These are phyloP conservation scores for Tolypocladium capitatum DNA, from an alignment of 2,329 filamentous ascomycete genomes.

Conservation along the genomic window DNA sequence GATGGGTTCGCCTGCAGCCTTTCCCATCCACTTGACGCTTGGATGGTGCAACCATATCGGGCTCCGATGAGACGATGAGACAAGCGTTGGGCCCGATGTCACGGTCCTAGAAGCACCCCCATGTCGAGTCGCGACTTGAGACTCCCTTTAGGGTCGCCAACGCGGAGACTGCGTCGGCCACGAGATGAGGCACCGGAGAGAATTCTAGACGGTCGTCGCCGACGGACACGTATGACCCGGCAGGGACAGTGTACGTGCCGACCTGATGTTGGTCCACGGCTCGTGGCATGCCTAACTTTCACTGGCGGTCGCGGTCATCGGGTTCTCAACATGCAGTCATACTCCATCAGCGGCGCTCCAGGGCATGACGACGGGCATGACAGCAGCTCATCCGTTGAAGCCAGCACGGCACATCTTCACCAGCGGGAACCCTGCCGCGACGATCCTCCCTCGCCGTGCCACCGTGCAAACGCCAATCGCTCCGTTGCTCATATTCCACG, in stretches of 20 bases:
- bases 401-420: not conserved
- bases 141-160: not conserved
- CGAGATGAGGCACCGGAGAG: not conserved
- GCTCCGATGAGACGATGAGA: not conserved
- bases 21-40: not conserved
- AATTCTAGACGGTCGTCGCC: not conserved
- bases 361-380: not conserved
- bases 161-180: not conserved
- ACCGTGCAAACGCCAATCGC: not conserved
- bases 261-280: not conserved
- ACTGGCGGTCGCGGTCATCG: not conserved
- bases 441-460: not conserved
- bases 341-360: not conserved
- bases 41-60: not conserved
- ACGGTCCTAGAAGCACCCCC: not conserved
- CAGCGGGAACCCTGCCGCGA: not conserved
- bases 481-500: not conserved
- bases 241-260: not conserved
- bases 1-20: not conserved
- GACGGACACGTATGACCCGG: not conserved
- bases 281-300: not conserved
- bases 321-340: not conserved
- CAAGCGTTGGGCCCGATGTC: not conserved
- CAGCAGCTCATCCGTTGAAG: not conserved
- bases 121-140: not conserved